Base-by-base conservation (phyloP, 768 basidiomycete species). In the Pisolithus albus region DNA sequence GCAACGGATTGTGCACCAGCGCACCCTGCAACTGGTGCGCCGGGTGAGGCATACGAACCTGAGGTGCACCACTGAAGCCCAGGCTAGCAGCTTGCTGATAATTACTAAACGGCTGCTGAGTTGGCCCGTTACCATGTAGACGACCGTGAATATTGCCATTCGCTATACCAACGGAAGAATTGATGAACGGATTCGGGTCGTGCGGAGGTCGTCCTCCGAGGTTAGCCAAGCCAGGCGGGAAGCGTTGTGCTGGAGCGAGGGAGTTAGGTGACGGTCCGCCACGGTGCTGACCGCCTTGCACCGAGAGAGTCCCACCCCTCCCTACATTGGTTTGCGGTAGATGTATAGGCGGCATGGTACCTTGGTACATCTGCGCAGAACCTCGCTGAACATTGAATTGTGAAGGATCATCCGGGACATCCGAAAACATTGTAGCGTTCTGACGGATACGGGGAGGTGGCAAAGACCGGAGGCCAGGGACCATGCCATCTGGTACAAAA, bases 401-500 rank as follows among this genome's bases (percentile, higher is more conserved):
- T 32, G 83, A 59, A 0, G 75, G 64, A 21, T 90, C 88, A 21
- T 90, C 88, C 23, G 80, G 59, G 15, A 76, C 71, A 28, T 88
- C 88, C 36, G 77, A 65, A 59, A 79, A 82, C 50, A 81, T 69
- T 4, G 72, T 67, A 32, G 70, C 69, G 54, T 73, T 72, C 55
- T 86, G 82, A 44, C 85, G 75, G 60, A 70, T 76, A 54, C 86
- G 78, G 50, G 82, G 77, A 40, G 82, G 79, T 44, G 78, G 81
- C 37, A 75, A 76, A 28, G 83, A 76, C 37, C 89, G 83, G 30
- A 92, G 75, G 8, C 88, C 90, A 23, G 90, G 88, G 15, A 92
- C 89, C 80, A 92, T 81, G 26, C 86, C 86, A 67, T 92, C 87
- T 9, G 89, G 86, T 23, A 88, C 78, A 58, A 92, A 92, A 58